Percentiles rank a stretch among this genome's conserved stretches.
Evolutionary conservation across 257 asterid species (phyloP).

Genomic region (Craterostigma plantagineum): DNA sequence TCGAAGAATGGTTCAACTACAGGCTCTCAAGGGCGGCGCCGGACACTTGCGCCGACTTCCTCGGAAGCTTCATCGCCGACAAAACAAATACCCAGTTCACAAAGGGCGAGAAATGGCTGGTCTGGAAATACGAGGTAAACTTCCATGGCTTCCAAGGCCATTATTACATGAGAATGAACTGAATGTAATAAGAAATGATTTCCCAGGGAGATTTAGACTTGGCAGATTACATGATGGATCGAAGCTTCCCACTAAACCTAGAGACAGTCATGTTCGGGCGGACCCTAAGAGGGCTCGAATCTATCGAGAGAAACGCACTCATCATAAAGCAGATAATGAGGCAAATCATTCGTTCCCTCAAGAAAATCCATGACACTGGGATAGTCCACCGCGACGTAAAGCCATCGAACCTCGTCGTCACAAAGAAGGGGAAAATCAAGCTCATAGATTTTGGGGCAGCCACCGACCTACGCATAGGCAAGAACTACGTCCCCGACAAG

Average conservation of each 20-base stretch:
- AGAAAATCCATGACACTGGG: slow-evolving; percentile 74
- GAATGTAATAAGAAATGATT: too few species aligned
- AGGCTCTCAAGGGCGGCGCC: slow-evolving; percentile 93
- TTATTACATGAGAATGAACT: too few species aligned
- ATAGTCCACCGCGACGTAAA: slow-evolving; percentile 92
- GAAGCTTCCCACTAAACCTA: slow-evolving; percentile 66
- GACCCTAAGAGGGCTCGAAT: slow-evolving; percentile 44
- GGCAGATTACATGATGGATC: slow-evolving; percentile 75
- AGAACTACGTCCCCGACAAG: slow-evolving; percentile 63
- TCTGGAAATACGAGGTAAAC: slow-evolving; percentile 94
- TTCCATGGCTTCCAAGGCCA: too few species aligned
- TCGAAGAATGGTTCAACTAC: slow-evolving; percentile 92
- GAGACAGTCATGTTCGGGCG: slow-evolving; percentile 87
- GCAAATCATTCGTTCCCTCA: slow-evolving; percentile 74
- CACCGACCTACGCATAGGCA: slow-evolving; percentile 89
- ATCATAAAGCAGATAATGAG: slow-evolving; percentile 90
- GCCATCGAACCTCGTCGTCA: slow-evolving; percentile 91
- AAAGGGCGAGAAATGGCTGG: slow-evolving; percentile 99
- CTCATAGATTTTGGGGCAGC: slow-evolving; percentile 97
- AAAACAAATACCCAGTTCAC: slow-evolving; percentile 42
- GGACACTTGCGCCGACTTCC: slow-evolving; percentile 87
- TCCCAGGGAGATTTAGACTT: slow-evolving; percentile 90
- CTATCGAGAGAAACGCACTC: slow-evolving; percentile 61
- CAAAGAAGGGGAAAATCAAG: slow-evolving; percentile 76
- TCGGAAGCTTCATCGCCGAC: slow-evolving; percentile 74